A percentile compares a stretch with the other conserved stretches of the same genome.
Evolutionary conservation across 768 basidiomycete species (phyloP).

Genomic region (Atractiella rhizophila): DNA sequence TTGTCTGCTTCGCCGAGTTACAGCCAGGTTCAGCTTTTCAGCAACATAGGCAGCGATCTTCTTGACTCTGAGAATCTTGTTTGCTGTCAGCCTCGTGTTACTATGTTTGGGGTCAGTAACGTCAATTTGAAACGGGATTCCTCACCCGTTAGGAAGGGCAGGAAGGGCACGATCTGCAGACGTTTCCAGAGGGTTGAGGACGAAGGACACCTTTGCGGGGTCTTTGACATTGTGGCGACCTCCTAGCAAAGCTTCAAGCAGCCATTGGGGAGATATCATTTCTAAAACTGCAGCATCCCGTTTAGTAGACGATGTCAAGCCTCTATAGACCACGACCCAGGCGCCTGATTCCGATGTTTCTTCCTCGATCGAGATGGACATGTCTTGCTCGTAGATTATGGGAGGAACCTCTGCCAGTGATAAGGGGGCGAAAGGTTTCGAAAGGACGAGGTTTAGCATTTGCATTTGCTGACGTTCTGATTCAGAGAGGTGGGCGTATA

Average conservation of each 20-base stretch:
- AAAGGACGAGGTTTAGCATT: conserved; percentile 21
- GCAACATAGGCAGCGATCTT: conserved; percentile 63
- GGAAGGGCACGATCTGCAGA: conserved; percentile 36
- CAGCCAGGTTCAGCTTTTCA: conserved; percentile 16
- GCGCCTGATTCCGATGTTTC: conserved; percentile 33
- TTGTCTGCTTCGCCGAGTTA: background rate
- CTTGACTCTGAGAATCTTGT: conserved; percentile 52
- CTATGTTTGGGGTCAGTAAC: conserved; percentile 19
- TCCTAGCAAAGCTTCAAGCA: conserved; percentile 57
- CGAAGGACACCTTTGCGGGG: conserved; percentile 58
- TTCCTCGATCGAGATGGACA: conserved; percentile 52
- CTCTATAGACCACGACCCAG: conserved; percentile 53
- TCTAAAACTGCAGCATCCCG: conserved; percentile 37
- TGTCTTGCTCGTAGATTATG: conserved; percentile 33
- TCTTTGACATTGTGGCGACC: conserved; percentile 33
- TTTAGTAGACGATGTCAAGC: conserved; percentile 35
- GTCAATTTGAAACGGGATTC: background rate
- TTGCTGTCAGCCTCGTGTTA: conserved; percentile 65
- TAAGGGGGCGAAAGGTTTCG: conserved; percentile 32
- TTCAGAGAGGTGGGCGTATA: background rate
- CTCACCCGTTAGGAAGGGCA: conserved; percentile 63
- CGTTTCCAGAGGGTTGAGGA: conserved; percentile 55
- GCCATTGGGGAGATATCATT: conserved; percentile 58
- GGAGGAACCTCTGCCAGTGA: conserved; percentile 45
- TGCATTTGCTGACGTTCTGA: conserved; percentile 19